Percentiles rank a stretch among this genome's conserved stretches.
Evolutionary conservation across 2,329 filamentous ascomycete genomes (phyloP).

Genomic region (Hymenoscyphus repandus): DNA sequence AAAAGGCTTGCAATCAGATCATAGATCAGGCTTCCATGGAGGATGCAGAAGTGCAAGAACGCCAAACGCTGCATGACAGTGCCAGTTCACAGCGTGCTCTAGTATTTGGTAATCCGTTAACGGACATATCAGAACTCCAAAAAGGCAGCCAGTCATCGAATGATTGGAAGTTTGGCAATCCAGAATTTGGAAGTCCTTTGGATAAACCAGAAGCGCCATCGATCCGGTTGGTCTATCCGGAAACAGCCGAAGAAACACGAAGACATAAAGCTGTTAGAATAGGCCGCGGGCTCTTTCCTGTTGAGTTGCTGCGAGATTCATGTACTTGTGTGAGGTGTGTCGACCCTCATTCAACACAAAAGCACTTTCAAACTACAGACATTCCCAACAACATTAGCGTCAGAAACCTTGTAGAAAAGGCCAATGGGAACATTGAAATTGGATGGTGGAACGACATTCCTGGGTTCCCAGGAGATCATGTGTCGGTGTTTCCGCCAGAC

Average conservation of each 20-base stretch:
- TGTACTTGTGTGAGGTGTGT: conserved; percentile 54
- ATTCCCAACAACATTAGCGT: conserved; percentile 48
- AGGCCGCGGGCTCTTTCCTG: not conserved
- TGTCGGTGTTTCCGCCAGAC: conserved; percentile 20
- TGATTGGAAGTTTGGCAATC: too few relatives aligned
- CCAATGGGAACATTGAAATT: conserved; percentile 41
- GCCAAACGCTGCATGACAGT: too few relatives aligned
- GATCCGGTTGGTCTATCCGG: not conserved
- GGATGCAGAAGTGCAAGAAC: too few relatives aligned
- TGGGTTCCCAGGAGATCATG: conserved; percentile 23
- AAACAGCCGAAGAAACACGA: not conserved
- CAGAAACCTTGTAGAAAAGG: conserved; percentile 31
- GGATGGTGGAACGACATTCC: conserved; percentile 52
- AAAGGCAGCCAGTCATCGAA: too few relatives aligned
- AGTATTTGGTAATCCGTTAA: too few relatives aligned
- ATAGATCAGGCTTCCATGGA: too few relatives aligned
- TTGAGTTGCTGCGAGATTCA: conserved; percentile 47
- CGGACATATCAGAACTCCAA: too few relatives aligned
- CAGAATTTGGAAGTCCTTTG: too few relatives aligned
- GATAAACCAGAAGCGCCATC: not conserved
- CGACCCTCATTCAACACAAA: conserved; percentile 55
- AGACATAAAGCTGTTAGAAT: not conserved
- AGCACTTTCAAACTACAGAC: conserved; percentile 59
- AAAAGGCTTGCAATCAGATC: too few relatives aligned
- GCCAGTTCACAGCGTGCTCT: too few relatives aligned